Conservation (phyloP, 352 stramenopile species). For the Globisporangium carolinianum region DNA sequence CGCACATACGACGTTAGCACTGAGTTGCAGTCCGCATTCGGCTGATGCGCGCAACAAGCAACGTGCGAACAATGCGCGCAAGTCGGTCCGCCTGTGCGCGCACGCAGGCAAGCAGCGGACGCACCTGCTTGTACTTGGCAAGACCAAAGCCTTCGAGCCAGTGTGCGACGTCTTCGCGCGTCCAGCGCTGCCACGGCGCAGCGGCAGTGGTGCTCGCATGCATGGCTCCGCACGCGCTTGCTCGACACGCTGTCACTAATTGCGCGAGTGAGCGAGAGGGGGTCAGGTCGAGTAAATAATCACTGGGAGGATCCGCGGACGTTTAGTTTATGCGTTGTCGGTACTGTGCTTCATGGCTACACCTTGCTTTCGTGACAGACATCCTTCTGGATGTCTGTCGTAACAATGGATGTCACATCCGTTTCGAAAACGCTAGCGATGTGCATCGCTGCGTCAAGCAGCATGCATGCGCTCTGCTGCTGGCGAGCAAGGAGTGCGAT, state of each 20-base stretch:
- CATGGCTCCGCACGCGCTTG: not conserved
- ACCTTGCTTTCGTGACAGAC: no score
- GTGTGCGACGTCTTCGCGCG: constrained; percentile 14
- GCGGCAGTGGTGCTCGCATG: constrained; percentile 8
- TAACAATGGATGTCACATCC: no score
- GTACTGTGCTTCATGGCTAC: no score
- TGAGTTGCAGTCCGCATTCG: no score
- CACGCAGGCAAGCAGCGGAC: not conserved
- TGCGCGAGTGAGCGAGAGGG: not conserved
- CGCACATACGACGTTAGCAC: not conserved
- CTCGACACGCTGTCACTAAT: not conserved
- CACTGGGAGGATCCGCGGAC: no score
- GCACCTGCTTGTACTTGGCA: constrained; percentile 15
- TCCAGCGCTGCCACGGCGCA: constrained; percentile 9
- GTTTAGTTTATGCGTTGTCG: no score
- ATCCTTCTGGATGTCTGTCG: no score
- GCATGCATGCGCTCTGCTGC: no score
- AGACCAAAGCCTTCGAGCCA: constrained; percentile 15
- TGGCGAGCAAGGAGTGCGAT: no score
- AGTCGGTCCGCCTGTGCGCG: not conserved
- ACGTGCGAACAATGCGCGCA: not conserved
- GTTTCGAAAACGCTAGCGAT: no score
- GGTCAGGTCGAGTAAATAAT: not conserved
- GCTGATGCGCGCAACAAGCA: no score
- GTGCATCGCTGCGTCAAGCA: no score